Evolutionary conservation across 257 asterid species (phyloP), one percentile per base, ranked within the genome.

Genomic region (Capsicum baccatum): DNA sequence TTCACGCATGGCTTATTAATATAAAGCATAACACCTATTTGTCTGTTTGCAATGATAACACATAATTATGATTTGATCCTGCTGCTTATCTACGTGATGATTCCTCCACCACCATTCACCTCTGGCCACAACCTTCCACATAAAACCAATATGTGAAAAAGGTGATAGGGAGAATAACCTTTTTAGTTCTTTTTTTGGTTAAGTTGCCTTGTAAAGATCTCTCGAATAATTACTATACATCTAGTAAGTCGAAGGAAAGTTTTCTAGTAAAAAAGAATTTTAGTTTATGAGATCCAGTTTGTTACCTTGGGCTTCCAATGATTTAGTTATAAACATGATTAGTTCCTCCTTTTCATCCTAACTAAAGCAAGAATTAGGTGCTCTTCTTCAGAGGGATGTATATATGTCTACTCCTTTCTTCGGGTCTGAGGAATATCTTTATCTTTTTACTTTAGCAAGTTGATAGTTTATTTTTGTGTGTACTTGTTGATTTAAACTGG

Each of bases 41-140:
- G 81, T 52, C 42, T 76, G 63, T 76, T 76, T 76, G 81, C 81
- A 76, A 76, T 76, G 62, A 76, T 76, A 13, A 52, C 81, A 54
- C 81, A 76, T 76, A 52, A 76, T 76, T 76, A 76, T 76, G 39
- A 52, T 76, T 76, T 76, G 81, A 76, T 76, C 19, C 15, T 50
- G 26, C 15, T 76, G 81, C 15, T 52, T 76, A 13, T 52, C 15
- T 76, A 13, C 17, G 26, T 52, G 63, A 76, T 76, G 44, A 52
- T 76, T 52, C 15, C 48, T 52, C 63, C 81, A 13, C 81, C 8
- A 76, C 52, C 50, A 67, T 13, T 12, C 19, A 0, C 19, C 0
- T 1, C 48, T 67, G 19, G 48, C 50, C 8, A 35, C 12, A 8
- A 54, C 79, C 33, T 0, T 69, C 79, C 6, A 16, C n/a, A 26